These are phyloP conservation scores for Solanum dulcamara DNA, from an alignment of 257 asterid genomes.

Conservation along the genomic window DNA sequence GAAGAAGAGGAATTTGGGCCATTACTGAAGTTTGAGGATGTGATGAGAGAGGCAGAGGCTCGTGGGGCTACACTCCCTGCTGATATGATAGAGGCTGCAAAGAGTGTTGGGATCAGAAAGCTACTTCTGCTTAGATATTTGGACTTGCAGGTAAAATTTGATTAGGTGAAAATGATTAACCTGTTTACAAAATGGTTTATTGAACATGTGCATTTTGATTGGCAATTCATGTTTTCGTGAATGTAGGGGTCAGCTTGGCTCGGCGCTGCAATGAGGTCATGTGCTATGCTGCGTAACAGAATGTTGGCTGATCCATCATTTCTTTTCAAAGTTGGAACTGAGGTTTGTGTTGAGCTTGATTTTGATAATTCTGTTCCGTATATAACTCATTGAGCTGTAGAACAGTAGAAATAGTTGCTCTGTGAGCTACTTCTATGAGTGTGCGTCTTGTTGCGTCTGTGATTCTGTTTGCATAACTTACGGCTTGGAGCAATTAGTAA, in stretches of 20 bases:
- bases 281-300: conserved; percentile 75
- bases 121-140: conserved; percentile 62
- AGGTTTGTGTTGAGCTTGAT: conserved; percentile 36
- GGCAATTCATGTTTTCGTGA: conserved; percentile 1
- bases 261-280: conserved; percentile 70
- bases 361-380: not conserved
- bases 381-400: not conserved
- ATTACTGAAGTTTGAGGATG: conserved; percentile 77
- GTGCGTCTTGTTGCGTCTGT: not conserved
- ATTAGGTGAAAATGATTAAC: not conserved
- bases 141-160: conserved; percentile 69
- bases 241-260: conserved; percentile 70
- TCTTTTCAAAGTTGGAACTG: conserved; percentile 94
- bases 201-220: not conserved
- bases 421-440: not conserved
- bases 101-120: conserved; percentile 62
- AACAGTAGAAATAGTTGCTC: not conserved
- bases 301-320: conserved; percentile 97
- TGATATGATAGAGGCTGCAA: conserved; percentile 95
- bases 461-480: not conserved
- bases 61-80: conserved; percentile 78
- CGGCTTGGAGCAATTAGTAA: not conserved
- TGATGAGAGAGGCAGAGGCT: conserved; percentile 61
- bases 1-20: conserved; percentile 87
- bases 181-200: not conserved